Base-by-base conservation (phyloP, 495 filamentous ascomycete species). In the Bathelium albidoporum region DNA sequence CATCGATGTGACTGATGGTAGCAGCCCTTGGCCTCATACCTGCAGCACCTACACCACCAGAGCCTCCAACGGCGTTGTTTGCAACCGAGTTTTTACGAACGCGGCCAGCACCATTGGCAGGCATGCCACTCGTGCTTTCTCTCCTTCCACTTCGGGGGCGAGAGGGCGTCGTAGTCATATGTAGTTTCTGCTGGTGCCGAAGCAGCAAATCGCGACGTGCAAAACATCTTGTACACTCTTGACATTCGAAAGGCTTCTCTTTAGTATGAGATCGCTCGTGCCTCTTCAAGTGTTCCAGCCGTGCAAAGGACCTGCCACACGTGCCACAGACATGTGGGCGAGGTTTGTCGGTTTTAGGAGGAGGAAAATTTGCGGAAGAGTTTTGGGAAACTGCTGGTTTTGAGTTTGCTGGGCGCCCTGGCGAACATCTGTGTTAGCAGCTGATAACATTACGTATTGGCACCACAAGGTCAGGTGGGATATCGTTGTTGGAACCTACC, bases 181-280 rank as follows among this genome's bases (percentile, higher is more conserved):
- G 94, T 16, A 99, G 82, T 80, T 99, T 99, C 80, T 99, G 94
- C 78, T 99, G 94, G 76, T 99, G 94, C 31, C 94, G 84, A 63
- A 99, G 79, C 61, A 99, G 83, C 64, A 99, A 75, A 74, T 99
- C 94, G 63, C 94, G 84, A 36, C 94, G 85, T 32, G 94, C 94
- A 78, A 99, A 99, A 80, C 94, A 97, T 72, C 94, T 79, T 24
- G 89, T 81, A 72, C 94, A 99, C 73, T 97, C 91, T 28, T 93
- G 92, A 67, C 94, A 99, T 73, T 96, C 93, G 72, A 99, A 99
- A 1, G 94, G 94, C 79, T 98, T 98, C 73, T 99, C 94, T 73
- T 99, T 99, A 12, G 94, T 99, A 70, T 99, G 94, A 22, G 94
- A 97, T 49, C 94, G 87, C 80, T 99, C 94, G 76, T 99, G 94